Evolutionary conservation across 345 rosid genomes (phyloP), one percentile per base, ranked within the genome.

Genomic region (Aquilaria sinensis): DNA sequence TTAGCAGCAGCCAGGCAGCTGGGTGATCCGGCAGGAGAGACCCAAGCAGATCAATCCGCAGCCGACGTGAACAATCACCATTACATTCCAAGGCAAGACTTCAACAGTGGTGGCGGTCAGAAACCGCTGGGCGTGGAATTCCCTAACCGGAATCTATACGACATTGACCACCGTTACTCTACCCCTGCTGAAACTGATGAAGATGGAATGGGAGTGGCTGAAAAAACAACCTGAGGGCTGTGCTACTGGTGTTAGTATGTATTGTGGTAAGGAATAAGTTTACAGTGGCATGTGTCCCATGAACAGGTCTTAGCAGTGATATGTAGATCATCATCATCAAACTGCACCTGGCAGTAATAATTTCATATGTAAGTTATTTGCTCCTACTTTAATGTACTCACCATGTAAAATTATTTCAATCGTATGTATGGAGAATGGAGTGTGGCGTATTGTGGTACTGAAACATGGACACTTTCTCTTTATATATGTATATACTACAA

Each of bases 61-160:
- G 59, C 31, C 58, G 47, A 43, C 13, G 55, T 62, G 47, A 62
- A 65, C 49, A 55, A 71, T 48, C 78, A 71, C 57, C 76, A 74
- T 57, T 51, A 65, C 60, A 62, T 71, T 41, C 76, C 81, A 0
- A 48, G 76, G 63, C 43, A 32, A 10, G 61, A 51, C 23, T 70
- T 70, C 32, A 53, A 32, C 53, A 53, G 32, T 16, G 4, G 15
- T 13, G 70, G 70, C 1, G 70, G 64, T 12, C 67, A 37, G 29
- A 47, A 1, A 12, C 12, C 13, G 53, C n/a, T 5, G 66, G 72
- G 15, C 60, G 60, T 34, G 70, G 70, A 16, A 46, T 31, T 29
- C 48, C 47, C 33, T 63, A 52, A 56, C 49, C 53, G 10, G 16
- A 5, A 3, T 2, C 12, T 14, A 14, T 4, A 8, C 45, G 0